Base-by-base conservation (phyloP, 768 basidiomycete species). In the Tylopilus plumbeoviolaceoides region DNA sequence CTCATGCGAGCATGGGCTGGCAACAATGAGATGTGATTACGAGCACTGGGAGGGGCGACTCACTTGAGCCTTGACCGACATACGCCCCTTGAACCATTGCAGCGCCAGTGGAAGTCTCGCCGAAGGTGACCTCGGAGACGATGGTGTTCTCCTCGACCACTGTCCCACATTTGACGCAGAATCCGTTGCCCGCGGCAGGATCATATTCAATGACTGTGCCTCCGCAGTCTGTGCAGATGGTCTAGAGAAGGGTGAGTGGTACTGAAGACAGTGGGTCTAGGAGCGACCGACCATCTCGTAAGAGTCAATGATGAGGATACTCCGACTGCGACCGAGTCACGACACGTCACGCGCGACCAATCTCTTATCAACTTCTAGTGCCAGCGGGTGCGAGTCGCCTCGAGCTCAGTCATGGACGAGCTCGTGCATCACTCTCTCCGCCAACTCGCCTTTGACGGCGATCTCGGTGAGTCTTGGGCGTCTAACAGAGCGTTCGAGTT, bases 81-180 rank as follows among this genome's bases (percentile, higher is more conserved):
- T 90, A 97, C 3, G 88, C 85, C 3, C 97, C 97, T 63, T 95
- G 89, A 2, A 97, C 95, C 77, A 98, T 91, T 1, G 95, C 95
- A 5, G 94, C 91, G 23, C 97, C 97, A 27, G 81, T 79, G 11
- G 87, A 81, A 5, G 89, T 89, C 75, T 99, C 97, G n/a, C 93
- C 92, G 60, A 99, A 99, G 1, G 85, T 84, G 50, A 99, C 83
- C 67, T 99, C 97, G 57, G 87, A 89, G 10, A 98, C 91, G 54
- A 98, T 93, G 3, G 87, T 83, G 63, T 92, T 94, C 70, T 97
- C 91, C 71, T 95, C 92, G 10, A 95, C 77, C 17, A 98, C 93
- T 7, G 86, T 89, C 43, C 91, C 92, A 61, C 95, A 98, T 59
- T 80, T 75, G 1, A 87, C 80, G 60, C 92, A 95, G 65, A 91